A percentile compares a stretch with the other conserved stretches of the same genome.
phyloP scores from a whole-genome alignment of 345 rosid species.

The Eucalyptus tenuipes region DNA sequence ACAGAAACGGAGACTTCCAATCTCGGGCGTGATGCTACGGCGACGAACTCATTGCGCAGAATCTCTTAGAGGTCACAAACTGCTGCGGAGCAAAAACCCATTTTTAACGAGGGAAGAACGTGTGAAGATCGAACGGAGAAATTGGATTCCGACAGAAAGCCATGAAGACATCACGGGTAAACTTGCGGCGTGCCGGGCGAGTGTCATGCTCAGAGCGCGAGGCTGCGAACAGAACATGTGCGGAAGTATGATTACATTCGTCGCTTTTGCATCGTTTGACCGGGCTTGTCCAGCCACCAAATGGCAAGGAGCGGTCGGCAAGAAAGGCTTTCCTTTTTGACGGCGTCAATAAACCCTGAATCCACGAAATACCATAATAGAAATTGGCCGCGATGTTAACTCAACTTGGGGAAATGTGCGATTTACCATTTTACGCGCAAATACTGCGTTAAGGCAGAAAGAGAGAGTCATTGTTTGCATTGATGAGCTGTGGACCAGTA shows the following conservation, averaged over 20 bases:
- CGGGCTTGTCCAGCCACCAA: neutral
- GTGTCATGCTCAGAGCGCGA: neutral
- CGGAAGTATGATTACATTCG: neutral
- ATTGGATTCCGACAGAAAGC: neutral
- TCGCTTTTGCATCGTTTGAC: neutral
- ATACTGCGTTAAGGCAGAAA: neutral
- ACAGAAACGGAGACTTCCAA: neutral
- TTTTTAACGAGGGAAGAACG: neutral
- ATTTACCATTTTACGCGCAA: neutral
- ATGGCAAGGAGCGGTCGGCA: neutral
- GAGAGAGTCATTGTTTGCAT: neutral
- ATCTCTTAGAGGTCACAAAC: neutral
- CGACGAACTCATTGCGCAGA: neutral
- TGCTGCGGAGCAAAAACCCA: neutral
- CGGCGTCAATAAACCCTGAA: neutral
- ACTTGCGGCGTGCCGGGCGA: neutral
- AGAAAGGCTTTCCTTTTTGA: neutral
- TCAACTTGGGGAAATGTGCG: neutral
- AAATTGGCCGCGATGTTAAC: neutral
- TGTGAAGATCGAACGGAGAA: neutral
- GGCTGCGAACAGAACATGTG: neutral
- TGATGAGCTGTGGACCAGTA: neutral
- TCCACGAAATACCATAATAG: neutral
- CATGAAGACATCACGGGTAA: neutral
- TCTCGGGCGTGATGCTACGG: neutral